Conservation (phyloP, 352 stramenopile genomes). For the Pythium aphanidermatum region DNA sequence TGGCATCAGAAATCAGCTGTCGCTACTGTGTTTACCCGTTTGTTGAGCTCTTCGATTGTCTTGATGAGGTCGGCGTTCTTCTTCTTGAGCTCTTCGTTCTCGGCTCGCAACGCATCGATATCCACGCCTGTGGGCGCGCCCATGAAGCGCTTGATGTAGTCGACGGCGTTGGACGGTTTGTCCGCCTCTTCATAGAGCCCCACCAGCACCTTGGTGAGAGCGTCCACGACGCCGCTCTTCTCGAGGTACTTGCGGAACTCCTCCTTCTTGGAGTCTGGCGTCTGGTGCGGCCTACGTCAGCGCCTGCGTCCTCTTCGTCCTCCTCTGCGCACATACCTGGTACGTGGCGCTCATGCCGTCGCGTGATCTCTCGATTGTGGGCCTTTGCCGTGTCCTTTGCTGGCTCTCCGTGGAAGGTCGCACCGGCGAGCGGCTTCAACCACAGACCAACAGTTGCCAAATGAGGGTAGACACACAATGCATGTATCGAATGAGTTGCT, state of each 20-base stretch:
- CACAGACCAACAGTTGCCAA: constrained; percentile 5
- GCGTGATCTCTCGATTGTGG: not conserved
- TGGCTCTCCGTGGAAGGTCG: constrained; percentile 11
- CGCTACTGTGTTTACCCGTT: constrained; percentile 46
- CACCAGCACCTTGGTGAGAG: constrained; percentile 96
- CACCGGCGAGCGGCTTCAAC: constrained; percentile 16
- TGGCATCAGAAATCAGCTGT: not conserved
- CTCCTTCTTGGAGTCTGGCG: constrained; percentile 96
- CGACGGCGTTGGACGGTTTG: constrained; percentile 93
- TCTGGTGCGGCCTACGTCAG: constrained; percentile 50
- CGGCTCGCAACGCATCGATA: constrained; percentile 78
- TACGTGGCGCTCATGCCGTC: constrained; percentile 46
- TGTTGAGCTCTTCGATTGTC: constrained; percentile 89
- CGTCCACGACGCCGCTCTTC: constrained; percentile 96
- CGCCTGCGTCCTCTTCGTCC: too few relatives aligned
- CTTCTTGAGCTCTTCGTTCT: constrained; percentile 92
- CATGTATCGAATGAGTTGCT: not conserved
- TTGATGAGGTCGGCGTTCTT: constrained; percentile 88
- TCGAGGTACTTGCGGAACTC: constrained; percentile 98
- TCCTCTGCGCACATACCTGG: constrained; percentile 44
- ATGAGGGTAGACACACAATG: constrained; percentile 4
- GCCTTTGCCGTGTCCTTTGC: not conserved
- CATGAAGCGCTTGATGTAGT: constrained; percentile 97
- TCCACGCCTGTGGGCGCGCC: constrained; percentile 89
- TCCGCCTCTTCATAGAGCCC: constrained; percentile 96